Evolutionary conservation across 1,284 basidiomycete genomes (phyloP).

Genomic region (Moesziomyces aphidis): DNA sequence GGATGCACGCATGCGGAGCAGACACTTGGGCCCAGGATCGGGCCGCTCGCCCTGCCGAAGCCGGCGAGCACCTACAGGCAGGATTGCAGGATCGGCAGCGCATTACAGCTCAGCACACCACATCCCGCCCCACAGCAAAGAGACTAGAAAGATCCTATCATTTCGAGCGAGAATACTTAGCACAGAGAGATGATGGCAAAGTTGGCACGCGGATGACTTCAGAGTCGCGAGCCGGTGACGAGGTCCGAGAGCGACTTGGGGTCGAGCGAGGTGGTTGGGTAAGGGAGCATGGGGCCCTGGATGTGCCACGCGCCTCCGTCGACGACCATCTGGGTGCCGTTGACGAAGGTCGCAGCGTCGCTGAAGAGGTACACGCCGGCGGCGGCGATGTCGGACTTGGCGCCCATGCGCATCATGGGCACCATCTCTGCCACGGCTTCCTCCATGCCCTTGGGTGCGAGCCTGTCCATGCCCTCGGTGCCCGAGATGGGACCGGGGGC

Average conservation of each 20-base stretch:
- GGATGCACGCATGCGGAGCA: not conserved
- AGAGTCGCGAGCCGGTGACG: slow-evolving; percentile 48
- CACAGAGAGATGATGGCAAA: no score
- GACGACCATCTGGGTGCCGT: slow-evolving; percentile 71
- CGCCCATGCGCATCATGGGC: slow-evolving; percentile 64
- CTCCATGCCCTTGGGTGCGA: slow-evolving; percentile 72
- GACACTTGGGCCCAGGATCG: no score
- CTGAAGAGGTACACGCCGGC: slow-evolving; percentile 88
- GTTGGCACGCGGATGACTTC: not conserved
- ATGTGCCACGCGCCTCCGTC: slow-evolving; percentile 58
- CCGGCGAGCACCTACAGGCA: no score
- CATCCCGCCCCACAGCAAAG: no score
- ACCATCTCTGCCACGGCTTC: slow-evolving; percentile 49
- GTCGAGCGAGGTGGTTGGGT: slow-evolving; percentile 59
- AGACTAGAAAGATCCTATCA: no score
- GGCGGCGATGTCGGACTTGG: slow-evolving; percentile 79
- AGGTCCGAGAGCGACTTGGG: slow-evolving; percentile 49
- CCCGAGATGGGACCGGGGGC: slow-evolving; percentile 85
- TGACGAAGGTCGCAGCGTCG: slow-evolving; percentile 83
- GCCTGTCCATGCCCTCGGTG: slow-evolving; percentile 85
- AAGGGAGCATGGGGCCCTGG: slow-evolving; percentile 60
- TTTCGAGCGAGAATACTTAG: not conserved
- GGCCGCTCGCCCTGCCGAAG: no score
- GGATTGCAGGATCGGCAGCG: no score
- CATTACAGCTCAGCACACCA: no score